A percentile compares a stretch with the other conserved stretches of the same genome.
Evolutionary conservation across 2,329 filamentous ascomycete species (phyloP).

Genomic region (Talaromyces sp.): DNA sequence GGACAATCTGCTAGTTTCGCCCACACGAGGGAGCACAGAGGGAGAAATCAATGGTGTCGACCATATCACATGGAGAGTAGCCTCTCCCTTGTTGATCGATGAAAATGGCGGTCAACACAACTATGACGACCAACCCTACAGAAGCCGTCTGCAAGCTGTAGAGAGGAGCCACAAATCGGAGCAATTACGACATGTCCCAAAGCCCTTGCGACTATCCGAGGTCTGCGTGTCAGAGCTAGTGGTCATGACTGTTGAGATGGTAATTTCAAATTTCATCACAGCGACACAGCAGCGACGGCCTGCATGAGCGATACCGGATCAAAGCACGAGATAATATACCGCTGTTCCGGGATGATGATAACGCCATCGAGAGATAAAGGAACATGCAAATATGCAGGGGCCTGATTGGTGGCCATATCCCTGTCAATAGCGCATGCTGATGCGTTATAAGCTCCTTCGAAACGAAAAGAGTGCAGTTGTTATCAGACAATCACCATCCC

Average conservation of each 20-base stretch:
- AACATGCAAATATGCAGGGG: constrained; percentile 7
- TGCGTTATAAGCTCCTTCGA: not conserved
- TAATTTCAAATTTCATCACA: not conserved
- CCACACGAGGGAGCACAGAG: not conserved
- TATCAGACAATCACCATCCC: not conserved
- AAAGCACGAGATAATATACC: not conserved
- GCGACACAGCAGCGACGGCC: not conserved
- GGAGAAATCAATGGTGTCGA: not conserved
- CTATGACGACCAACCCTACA: not conserved
- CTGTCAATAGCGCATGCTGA: constrained; percentile 9
- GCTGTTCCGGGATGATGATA: constrained; percentile 5
- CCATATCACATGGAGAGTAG: constrained; percentile 11
- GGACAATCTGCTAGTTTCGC: not conserved
- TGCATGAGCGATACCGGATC: constrained; percentile 1
- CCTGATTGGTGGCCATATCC: constrained; percentile 10
- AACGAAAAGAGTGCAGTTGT: not conserved
- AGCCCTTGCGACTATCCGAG: constrained; percentile 8
- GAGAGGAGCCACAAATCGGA: constrained; percentile 9
- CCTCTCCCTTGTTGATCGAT: not conserved
- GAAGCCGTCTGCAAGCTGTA: constrained; percentile 1
- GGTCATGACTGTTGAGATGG: constrained; percentile 1
- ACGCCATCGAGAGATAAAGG: constrained; percentile 9
- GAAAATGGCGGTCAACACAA: constrained; percentile 12
- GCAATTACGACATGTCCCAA: constrained; percentile 8
- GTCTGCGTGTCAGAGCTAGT: constrained; percentile 9